A percentile compares a stretch with the other conserved stretches of the same genome.
phyloP scores from a whole-genome alignment of 768 basidiomycete species.

The Rossbeevera mucosa region DNA sequence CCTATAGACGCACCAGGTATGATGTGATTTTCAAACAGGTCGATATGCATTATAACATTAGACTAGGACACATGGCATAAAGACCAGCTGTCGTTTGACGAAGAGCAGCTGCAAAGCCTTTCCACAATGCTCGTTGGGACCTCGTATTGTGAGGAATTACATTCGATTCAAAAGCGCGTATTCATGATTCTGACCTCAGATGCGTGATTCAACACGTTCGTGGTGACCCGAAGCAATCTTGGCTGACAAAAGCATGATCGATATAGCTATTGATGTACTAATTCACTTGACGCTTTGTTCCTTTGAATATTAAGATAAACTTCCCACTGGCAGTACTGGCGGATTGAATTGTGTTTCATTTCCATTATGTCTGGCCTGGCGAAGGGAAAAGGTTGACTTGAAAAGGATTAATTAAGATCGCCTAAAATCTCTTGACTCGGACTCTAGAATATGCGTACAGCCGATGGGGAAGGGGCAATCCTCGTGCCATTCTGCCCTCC shows the following conservation, averaged over 20 bases:
- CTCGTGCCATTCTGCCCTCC: conserved; percentile 7
- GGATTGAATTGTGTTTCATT: not conserved
- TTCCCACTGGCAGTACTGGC: not conserved
- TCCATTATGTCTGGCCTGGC: not conserved
- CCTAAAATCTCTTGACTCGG: not conserved
- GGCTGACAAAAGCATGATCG: not conserved
- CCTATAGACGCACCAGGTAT: conserved; percentile 59
- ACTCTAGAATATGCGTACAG: not conserved
- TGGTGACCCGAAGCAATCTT: not conserved
- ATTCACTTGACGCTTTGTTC: not conserved
- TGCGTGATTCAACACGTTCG: conserved; percentile 21
- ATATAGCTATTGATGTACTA: conserved; percentile 3
- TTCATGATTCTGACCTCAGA: conserved; percentile 19
- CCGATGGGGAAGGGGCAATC: conserved; percentile 4
- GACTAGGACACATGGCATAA: conserved; percentile 85
- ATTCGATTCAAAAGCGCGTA: not conserved
- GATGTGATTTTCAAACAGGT: conserved; percentile 1
- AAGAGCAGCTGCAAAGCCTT: conserved; percentile 83
- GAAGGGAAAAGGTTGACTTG: conserved; percentile 1
- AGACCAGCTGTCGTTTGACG: conserved; percentile 81
- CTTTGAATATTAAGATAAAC: not conserved
- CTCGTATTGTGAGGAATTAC: conserved; percentile 64
- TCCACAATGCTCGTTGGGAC: conserved; percentile 88
- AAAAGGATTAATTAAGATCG: conserved; percentile 15
- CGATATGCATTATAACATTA: conserved; percentile 7